Evolutionary conservation across 1,139 yeast genomes (phyloP).

Genomic region (Protomyces pachydermus): DNA sequence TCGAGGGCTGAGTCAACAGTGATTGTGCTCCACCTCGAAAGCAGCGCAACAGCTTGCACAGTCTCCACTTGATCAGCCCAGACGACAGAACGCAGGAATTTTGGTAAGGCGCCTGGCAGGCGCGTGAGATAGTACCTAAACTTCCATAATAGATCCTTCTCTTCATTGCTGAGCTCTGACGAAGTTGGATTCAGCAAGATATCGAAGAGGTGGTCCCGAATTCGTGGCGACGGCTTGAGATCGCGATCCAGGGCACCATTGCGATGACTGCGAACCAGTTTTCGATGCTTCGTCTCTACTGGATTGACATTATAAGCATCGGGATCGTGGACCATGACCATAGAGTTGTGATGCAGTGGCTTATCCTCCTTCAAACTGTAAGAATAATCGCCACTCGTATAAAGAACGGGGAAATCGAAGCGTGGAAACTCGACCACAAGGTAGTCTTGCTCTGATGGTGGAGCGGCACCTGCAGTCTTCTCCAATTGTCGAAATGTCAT

Average conservation of each 20-base stretch:
- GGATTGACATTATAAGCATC: conserved; percentile 68
- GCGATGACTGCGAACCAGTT: conserved; percentile 75
- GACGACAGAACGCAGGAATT: conserved; percentile 78
- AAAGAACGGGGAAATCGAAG: conserved; percentile 78
- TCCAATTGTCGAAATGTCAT: conserved; percentile 58
- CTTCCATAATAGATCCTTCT: conserved; percentile 86
- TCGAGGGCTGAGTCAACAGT: conserved; percentile 93
- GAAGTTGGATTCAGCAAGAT: conserved; percentile 79
- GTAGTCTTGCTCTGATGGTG: conserved; percentile 38
- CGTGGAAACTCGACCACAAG: conserved; percentile 66
- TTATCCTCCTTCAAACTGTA: conserved; percentile 34
- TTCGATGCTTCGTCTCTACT: conserved; percentile 78
- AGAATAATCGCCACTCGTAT: conserved; percentile 38
- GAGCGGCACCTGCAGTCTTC: conserved; percentile 40
- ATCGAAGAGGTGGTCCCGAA: conserved; percentile 63
- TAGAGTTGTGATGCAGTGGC: conserved; percentile 42
- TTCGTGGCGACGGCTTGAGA: conserved; percentile 79
- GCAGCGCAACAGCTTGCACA: conserved; percentile 62
- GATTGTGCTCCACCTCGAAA: conserved; percentile 63
- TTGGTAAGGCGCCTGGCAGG: conserved; percentile 66
- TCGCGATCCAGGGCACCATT: conserved; percentile 74
- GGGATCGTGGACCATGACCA: conserved; percentile 56
- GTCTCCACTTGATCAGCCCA: conserved; percentile 84
- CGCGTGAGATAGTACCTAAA: conserved; percentile 79
- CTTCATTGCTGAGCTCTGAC: conserved; percentile 71